phyloP scores from a whole-genome alignment of 441 rosid species.

The Gossypium davidsonii region DNA sequence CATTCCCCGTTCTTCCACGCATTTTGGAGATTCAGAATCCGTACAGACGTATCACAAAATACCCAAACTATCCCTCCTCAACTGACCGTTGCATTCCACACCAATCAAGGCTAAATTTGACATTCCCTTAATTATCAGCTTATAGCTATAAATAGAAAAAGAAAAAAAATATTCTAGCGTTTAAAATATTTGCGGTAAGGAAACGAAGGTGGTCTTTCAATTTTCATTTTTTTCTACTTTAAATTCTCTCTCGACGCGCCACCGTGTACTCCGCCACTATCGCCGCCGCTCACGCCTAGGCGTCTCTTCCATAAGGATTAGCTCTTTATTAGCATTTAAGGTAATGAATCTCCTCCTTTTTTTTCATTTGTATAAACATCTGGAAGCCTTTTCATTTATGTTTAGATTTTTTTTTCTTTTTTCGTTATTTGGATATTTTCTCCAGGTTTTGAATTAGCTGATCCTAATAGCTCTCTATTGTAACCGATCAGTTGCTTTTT shows the following conservation, averaged over 20 bases:
- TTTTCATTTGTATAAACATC: not conserved
- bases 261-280: not conserved
- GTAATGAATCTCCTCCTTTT: not conserved
- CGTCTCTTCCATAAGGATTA: not conserved
- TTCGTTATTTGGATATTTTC: not conserved
- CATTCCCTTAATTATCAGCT: not conserved
- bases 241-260: not conserved
- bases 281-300: conserved; percentile 2
- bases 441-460: not conserved
- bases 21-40: not conserved
- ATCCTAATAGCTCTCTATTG: not conserved
- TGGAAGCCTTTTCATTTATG: not conserved
- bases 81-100: not conserved
- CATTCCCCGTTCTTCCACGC: not conserved
- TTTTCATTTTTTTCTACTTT: not conserved
- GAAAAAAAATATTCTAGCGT: not conserved
- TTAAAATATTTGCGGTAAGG: conserved; percentile 37
- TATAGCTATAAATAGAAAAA: not conserved
- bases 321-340: not conserved
- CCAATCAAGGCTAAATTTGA: not conserved
- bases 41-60: not conserved
- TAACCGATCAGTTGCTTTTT: not conserved
- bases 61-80: not conserved
- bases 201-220: conserved; percentile 27
- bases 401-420: not conserved